Conservation (phyloP, 306 rosid genomes). For the Dicorynia guianensis region DNA sequence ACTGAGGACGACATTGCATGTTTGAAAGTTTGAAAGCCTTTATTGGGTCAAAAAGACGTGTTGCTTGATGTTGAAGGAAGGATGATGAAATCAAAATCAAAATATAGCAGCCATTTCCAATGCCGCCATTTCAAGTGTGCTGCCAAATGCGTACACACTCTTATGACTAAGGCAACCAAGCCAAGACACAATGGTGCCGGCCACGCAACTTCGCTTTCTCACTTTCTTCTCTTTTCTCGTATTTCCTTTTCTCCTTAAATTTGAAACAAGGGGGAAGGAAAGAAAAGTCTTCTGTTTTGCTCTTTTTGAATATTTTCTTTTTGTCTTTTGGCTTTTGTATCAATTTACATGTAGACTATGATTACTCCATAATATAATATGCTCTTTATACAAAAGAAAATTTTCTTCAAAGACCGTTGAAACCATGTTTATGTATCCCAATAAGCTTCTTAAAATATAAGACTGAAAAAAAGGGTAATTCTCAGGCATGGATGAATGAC, state of each 20-base stretch:
- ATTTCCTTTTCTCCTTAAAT: not conserved
- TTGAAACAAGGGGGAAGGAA: not conserved
- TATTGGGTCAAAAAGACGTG: conserved; percentile 42
- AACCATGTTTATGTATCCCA: too few relatives aligned
- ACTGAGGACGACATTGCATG: not conserved
- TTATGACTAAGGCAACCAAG: not conserved
- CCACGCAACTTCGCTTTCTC: not conserved
- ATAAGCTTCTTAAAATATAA: too few relatives aligned
- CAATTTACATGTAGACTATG: not conserved
- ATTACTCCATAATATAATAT: too few relatives aligned
- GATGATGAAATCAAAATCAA: not conserved
- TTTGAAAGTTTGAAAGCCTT: conserved; percentile 30
- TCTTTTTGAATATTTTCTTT: not conserved
- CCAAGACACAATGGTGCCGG: conserved; percentile 25
- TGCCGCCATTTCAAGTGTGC: conserved; percentile 17
- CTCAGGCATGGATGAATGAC: too few relatives aligned
- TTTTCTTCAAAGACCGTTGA: too few relatives aligned
- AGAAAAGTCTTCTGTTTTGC: not conserved
- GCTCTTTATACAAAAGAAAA: too few relatives aligned
- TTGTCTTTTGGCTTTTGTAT: not conserved
- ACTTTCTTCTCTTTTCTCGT: not conserved
- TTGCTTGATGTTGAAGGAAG: conserved; percentile 32
- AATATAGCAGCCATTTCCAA: conserved; percentile 20
- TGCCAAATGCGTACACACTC: not conserved
- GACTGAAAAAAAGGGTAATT: too few relatives aligned